A percentile compares a stretch with the other conserved stretches of the same genome.
Conservation (phyloP, 2,329 filamentous ascomycete genomes). For the Aspergillus sp. region DNA sequence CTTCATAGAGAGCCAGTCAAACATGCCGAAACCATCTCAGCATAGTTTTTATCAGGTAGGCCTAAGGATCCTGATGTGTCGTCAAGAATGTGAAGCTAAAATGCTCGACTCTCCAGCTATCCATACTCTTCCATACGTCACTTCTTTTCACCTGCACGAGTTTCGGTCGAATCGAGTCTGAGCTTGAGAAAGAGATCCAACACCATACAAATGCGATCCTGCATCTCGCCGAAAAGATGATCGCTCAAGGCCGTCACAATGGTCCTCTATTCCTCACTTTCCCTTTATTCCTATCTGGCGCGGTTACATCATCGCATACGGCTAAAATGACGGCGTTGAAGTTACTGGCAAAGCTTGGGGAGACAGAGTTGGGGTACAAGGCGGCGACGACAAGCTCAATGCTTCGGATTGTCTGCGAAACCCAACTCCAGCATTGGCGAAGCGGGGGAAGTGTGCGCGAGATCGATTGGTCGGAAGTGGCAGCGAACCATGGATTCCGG, state of each 20-base stretch:
- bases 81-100: constrained; percentile 9
- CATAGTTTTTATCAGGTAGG: constrained; percentile 48
- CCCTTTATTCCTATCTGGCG: constrained; percentile 55
- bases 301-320: constrained; percentile 39
- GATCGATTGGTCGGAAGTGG: constrained; percentile 53
- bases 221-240: constrained; percentile 39
- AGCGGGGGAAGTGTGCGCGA: constrained; percentile 41
- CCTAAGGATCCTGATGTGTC: neutral
- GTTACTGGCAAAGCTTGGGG: constrained; percentile 50
- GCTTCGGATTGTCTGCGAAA: constrained; percentile 50
- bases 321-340: constrained; percentile 50
- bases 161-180: constrained; percentile 48
- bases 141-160: constrained; percentile 55
- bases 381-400: constrained; percentile 46
- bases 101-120: constrained; percentile 8
- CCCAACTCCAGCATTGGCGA: constrained; percentile 45
- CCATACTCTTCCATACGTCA: constrained; percentile 50
- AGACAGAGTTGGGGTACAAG: constrained; percentile 50
- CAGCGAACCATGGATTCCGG: constrained; percentile 46
- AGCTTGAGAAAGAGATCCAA: constrained; percentile 44
- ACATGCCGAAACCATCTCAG: constrained; percentile 35
- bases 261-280: constrained; percentile 52
- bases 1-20: constrained; percentile 36
- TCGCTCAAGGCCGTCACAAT: constrained; percentile 39
- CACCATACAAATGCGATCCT: constrained; percentile 48